A percentile compares a stretch with the other conserved stretches of the same genome.
These are phyloP conservation scores for Aspergillus carlsbadensis DNA, from an alignment of 495 filamentous ascomycete species.

Conservation along the genomic window DNA sequence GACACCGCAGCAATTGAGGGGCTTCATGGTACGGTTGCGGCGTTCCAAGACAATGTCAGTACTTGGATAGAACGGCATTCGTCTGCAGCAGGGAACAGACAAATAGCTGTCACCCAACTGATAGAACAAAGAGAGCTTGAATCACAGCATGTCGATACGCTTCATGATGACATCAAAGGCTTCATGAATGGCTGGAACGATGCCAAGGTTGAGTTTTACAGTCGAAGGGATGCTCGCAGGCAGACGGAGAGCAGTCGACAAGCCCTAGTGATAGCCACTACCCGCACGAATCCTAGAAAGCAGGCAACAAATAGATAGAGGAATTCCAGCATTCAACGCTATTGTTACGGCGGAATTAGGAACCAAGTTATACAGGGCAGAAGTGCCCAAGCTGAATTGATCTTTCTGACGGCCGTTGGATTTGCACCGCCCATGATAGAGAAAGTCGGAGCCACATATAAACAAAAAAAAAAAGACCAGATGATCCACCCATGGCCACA, in stretches of 20 bases:
- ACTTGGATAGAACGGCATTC: too few relatives aligned
- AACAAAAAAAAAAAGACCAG: constrained; percentile 8
- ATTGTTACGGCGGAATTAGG: too few relatives aligned
- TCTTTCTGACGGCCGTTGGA: not conserved
- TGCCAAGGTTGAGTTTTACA: constrained; percentile 35
- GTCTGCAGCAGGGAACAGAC: too few relatives aligned
- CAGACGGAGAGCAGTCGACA: constrained; percentile 23
- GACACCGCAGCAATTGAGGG: too few relatives aligned
- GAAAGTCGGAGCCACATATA: constrained; percentile 8
- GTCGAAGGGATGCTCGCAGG: constrained; percentile 27
- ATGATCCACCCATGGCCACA: constrained; percentile 27
- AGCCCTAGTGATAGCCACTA: not conserved
- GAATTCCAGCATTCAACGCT: not conserved
- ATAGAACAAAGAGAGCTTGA: too few relatives aligned
- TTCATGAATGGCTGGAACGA: constrained; percentile 47
- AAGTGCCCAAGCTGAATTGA: not conserved
- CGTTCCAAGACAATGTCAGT: too few relatives aligned
- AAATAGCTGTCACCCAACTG: too few relatives aligned
- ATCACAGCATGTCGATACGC: constrained; percentile 13
- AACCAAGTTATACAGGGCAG: not conserved
- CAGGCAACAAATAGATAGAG: not conserved
- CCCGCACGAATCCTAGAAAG: too few relatives aligned
- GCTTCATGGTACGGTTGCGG: too few relatives aligned
- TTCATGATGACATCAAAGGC: constrained; percentile 37
- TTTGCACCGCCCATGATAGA: constrained; percentile 5